Evolutionary conservation across 176 grass and related monocot species (phyloP).

Genomic region (Otatea glauca): DNA sequence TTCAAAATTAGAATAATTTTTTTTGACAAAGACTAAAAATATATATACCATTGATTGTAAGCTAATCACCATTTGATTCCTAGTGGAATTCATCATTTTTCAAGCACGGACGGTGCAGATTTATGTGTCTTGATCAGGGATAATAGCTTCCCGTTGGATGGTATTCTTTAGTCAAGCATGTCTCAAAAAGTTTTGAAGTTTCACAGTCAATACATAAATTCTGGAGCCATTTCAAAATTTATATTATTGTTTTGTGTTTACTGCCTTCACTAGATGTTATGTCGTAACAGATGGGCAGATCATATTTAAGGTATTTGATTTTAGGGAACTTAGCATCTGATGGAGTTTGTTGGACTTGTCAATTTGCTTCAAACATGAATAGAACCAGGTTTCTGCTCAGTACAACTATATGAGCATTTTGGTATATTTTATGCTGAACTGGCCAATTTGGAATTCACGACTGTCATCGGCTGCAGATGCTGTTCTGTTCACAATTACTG

Average conservation of each 20-base stretch:
- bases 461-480: background rate
- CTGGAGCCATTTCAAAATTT: too few relatives aligned
- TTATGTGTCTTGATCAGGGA: background rate
- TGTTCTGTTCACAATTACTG: background rate
- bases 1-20: background rate
- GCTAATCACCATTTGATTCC: background rate
- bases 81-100: background rate
- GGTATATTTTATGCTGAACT: background rate
- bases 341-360: background rate
- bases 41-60: background rate
- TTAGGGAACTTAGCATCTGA: background rate
- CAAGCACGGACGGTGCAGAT: background rate
- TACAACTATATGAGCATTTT: background rate
- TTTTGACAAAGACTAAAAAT: background rate
- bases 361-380: background rate
- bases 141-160: background rate
- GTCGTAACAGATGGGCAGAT: background rate
- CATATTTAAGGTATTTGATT: background rate
- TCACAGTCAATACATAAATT: too few relatives aligned
- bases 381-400: background rate
- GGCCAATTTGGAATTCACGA: background rate
- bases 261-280: background rate
- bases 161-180: background rate
- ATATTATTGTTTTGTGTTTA: background rate
- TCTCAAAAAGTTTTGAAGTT: background rate